Base-by-base conservation (phyloP, 2,329 filamentous ascomycete species). In the Fusarium scirpi region DNA sequence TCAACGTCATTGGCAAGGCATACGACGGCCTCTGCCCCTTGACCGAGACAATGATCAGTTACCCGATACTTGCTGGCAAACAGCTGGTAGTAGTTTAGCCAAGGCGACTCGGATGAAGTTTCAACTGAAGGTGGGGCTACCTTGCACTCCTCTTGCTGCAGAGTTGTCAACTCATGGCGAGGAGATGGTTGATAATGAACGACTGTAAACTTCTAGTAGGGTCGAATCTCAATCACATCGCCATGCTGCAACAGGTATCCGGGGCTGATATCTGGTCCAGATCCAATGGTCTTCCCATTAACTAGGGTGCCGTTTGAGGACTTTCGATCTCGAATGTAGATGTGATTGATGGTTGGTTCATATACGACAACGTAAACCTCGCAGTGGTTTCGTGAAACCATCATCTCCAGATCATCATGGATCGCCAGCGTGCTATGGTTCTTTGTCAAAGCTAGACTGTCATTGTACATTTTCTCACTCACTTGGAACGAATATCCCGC, bases 291-390 rank as follows among this genome's bases (percentile, higher is more conserved):
- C 1, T 73, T 51, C 1, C 76, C 80, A 60, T 89, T 87, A 40
- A 89, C 82, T 54, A 80, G 84, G 0, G 87, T 89, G 4, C 87
- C 87, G 57, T 85, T 85, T 18, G 78, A 79, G 7, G 87, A 89
- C 55, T 84, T 83, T 25, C 85, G 82, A 69, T 90, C 87, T 16
- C 87, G 84, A 29, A 88, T 85, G 67, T 88, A 89, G 43, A 89
- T 76, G 57, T 87, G 76, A 46, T 79, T 78, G 69, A 77, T 58
- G 11, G 75, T 77, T 22, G 77, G 75, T 46, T 88, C 85, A 64
- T 87, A 87, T 12, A 83, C 74, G 43, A 89, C 78, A 3, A 84
- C 84, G 73, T 88, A 89, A 32, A 89, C 79, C 69, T 88, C 84
- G 67, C 87, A 85, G 57, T 89, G 87, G 27, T 82, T 80, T 54